phyloP scores from a whole-genome alignment of 2,329 filamentous ascomycete species.

The Chrysoporthe puriensis region DNA sequence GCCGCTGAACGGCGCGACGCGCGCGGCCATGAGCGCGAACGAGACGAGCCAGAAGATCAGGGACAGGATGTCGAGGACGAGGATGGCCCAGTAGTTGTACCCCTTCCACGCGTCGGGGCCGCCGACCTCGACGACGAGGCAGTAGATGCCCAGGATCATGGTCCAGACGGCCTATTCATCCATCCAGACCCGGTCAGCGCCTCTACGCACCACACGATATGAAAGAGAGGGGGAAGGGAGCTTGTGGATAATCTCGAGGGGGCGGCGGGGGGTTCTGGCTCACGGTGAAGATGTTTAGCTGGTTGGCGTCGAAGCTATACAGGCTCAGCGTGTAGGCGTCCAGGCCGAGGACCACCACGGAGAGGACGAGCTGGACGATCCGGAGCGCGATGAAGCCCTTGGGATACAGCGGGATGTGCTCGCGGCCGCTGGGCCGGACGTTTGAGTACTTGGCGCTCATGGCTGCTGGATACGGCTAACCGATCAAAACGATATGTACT shows the following conservation, averaged over 20 bases:
- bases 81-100: slow-evolving; percentile 59
- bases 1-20: slow-evolving; percentile 37
- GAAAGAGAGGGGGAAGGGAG: slow-evolving; percentile 20
- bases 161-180: slow-evolving; percentile 45
- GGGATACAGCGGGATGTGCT: slow-evolving; percentile 52
- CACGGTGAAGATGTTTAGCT: slow-evolving; percentile 46
- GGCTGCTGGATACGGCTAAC: background rate
- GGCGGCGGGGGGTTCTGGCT: slow-evolving; percentile 28
- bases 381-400: slow-evolving; percentile 48
- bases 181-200: background rate
- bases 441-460: slow-evolving; percentile 34
- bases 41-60: slow-evolving; percentile 56
- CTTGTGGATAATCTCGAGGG: too few relatives aligned
- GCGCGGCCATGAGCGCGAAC: slow-evolving; percentile 46
- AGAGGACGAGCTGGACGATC: slow-evolving; percentile 50
- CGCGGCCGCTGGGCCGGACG: slow-evolving; percentile 42
- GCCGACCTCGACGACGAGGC: slow-evolving; percentile 47
- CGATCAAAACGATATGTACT: background rate
- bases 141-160: slow-evolving; percentile 51
- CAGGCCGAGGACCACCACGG: slow-evolving; percentile 51
- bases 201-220: slow-evolving; percentile 22
- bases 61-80: slow-evolving; percentile 55
- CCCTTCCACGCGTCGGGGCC: slow-evolving; percentile 36
- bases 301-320: slow-evolving; percentile 42
- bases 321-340: slow-evolving; percentile 46